Evolutionary conservation across 1,284 basidiomycete species (phyloP).

Genomic region (Malassezia obtusa): DNA sequence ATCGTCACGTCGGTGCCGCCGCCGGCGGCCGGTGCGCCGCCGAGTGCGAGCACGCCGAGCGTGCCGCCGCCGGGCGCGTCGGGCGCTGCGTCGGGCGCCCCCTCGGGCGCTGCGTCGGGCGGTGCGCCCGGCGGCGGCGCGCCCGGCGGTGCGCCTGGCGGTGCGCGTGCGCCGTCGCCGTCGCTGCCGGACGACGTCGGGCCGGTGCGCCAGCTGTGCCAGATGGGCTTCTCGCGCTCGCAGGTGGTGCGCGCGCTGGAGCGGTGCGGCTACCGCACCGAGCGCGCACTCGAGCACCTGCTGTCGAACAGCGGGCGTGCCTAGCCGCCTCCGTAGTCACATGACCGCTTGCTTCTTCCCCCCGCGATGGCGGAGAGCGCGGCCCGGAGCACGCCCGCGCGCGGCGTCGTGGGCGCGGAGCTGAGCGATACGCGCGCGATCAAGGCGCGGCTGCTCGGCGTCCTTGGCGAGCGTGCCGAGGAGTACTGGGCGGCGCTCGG

Average conservation of each 20-base stretch:
- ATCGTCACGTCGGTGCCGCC: too few species aligned
- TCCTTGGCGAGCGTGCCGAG: slow-evolving; percentile 35
- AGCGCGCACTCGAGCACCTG: slow-evolving; percentile 40
- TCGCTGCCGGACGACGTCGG: slow-evolving; percentile 38
- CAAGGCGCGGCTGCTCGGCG: slow-evolving; percentile 15
- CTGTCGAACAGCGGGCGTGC: slow-evolving; percentile 18
- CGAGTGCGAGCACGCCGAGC: background rate
- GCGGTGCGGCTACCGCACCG: slow-evolving; percentile 40
- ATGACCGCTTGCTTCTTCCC: slow-evolving; percentile 6
- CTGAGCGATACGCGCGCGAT: slow-evolving; percentile 3
- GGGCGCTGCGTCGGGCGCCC: too few species aligned
- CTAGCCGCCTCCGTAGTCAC: slow-evolving; percentile 10
- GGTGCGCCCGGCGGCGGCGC: too few species aligned
- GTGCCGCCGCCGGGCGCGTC: background rate
- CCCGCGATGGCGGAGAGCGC: slow-evolving; percentile 2
- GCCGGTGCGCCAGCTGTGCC: slow-evolving; percentile 41
- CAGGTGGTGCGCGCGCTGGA: slow-evolving; percentile 43
- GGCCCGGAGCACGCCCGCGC: background rate
- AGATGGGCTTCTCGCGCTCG: slow-evolving; percentile 42
- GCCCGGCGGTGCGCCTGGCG: too few species aligned
- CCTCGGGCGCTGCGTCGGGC: too few species aligned
- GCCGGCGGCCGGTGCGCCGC: too few species aligned
- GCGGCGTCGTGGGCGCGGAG: background rate
- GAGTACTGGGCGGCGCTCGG: slow-evolving; percentile 49
- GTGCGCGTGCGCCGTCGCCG: slow-evolving; percentile 21